Evolutionary conservation across 495 filamentous ascomycete genomes (phyloP).

Genomic region (Articulospora tetracladia): DNA sequence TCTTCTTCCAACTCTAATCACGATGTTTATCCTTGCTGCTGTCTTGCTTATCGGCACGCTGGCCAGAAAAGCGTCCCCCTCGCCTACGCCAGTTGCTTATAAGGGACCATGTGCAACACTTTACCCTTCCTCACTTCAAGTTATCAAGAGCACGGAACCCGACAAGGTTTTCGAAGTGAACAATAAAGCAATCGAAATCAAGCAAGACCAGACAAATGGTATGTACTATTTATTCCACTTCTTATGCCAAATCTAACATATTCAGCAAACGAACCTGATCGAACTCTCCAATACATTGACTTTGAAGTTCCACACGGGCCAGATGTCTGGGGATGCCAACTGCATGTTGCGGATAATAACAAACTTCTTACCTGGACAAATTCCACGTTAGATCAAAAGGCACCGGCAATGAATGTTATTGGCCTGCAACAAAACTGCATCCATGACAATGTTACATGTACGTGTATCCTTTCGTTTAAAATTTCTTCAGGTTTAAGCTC

Average conservation of each 20-base stretch:
- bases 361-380: not conserved
- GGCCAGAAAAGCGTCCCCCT: no score
- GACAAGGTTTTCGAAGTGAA: not conserved
- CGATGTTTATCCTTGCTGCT: not conserved
- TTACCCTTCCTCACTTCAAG: not conserved
- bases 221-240: not conserved
- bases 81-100: not conserved
- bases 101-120: not conserved
- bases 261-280: not conserved
- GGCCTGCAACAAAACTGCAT: not conserved
- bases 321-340: not conserved
- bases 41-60: not conserved
- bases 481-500: no score
- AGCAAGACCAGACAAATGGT: not conserved
- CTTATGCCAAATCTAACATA: not conserved
- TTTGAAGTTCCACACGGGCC: not conserved
- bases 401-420: not conserved
- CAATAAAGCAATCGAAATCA: not conserved
- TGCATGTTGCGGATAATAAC: not conserved
- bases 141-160: slow-evolving; percentile 2
- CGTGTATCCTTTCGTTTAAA: not conserved
- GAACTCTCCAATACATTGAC: not conserved
- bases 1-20: not conserved
- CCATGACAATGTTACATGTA: not conserved
- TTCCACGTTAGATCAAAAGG: no score